Base-by-base conservation (phyloP, 345 rosid genomes). In the Reutealis trisperma region DNA sequence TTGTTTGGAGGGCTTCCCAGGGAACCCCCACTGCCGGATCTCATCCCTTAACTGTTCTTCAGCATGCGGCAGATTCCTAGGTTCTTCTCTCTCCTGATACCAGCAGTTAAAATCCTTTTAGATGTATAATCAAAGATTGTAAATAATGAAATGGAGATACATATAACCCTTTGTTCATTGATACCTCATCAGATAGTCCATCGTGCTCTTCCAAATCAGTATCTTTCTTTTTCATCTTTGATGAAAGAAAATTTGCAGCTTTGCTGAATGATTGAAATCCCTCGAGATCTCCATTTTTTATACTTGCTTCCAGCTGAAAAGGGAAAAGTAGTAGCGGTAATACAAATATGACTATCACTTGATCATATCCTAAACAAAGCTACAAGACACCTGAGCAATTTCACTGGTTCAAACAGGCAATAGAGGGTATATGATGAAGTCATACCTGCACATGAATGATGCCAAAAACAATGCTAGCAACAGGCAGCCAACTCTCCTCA, bases 401-500 rank as follows among this genome's bases (percentile, higher is more conserved):
- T 22, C 12, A 37, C 30, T 67, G 19, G 16, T 67, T n/a, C 55
- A 51, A 67, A 51, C 60, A 51, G 2, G 21, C 1, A 27, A 32
- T 7, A 37, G 5, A 37, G 6, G 3, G 65, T 25, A 42, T 37
- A 15, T 7, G 51, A 52, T 47, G 70, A 41, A 63, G 25, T 27
- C 5, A 16, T 86, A 96, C 98, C 99, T 96, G 99, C 73, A 96
- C 88, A 75, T 96, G 99, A 81, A 88, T 70, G 67, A 92, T 87
- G 82, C 99, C 92, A 63, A 93, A 81, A 67, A 93, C 59, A 37
- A 96, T 93, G 87, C 99, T 92, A 65, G 97, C 88, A 83, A 96
- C 82, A 51, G 99, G 98, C 83, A 96, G 83, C 99, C 98, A 96
- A 77, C 93, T 92, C 57, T 96, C 99, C 52, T 92, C 93, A 3